A percentile compares a stretch with the other conserved stretches of the same genome.
phyloP scores from a whole-genome alignment of 768 basidiomycete genomes.

The Lactifluus pinguis region DNA sequence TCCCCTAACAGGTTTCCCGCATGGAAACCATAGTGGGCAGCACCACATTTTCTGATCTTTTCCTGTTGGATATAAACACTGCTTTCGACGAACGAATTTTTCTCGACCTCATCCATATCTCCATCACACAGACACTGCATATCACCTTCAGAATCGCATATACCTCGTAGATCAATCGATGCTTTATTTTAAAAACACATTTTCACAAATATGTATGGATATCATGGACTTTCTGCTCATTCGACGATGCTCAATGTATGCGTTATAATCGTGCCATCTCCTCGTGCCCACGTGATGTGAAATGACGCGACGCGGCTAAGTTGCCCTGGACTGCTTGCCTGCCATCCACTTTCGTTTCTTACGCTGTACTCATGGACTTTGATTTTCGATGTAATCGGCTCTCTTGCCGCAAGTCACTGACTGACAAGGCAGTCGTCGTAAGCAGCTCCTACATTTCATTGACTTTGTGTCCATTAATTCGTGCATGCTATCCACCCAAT shows the following conservation, averaged over 20 bases:
- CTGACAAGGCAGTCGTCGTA: conserved; percentile 81
- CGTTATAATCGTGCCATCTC: neutral
- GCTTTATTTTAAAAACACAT: conserved; percentile 12
- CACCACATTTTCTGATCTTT: neutral
- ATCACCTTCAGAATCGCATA: neutral
- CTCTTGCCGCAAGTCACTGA: conserved; percentile 56
- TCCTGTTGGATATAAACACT: neutral
- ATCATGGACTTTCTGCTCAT: neutral
- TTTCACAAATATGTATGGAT: conserved; percentile 8
- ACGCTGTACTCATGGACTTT: conserved; percentile 45
- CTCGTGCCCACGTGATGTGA: conserved; percentile 1
- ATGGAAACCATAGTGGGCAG: conserved; percentile 17
- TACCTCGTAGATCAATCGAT: conserved; percentile 10
- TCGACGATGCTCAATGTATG: neutral
- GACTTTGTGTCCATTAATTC: neutral
- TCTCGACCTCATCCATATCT: neutral
- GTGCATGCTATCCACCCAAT: conserved; percentile 15
- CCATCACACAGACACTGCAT: conserved; percentile 2
- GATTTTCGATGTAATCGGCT: conserved; percentile 75
- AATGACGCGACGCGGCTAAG: neutral
- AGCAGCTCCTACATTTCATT: conserved; percentile 25
- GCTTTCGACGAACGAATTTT: neutral
- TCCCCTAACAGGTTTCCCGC: conserved; percentile 15
- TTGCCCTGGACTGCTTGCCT: no score
- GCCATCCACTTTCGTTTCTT: neutral